phyloP scores from a whole-genome alignment of 1,284 basidiomycete species.

The Microbotryomycetes sp. region DNA sequence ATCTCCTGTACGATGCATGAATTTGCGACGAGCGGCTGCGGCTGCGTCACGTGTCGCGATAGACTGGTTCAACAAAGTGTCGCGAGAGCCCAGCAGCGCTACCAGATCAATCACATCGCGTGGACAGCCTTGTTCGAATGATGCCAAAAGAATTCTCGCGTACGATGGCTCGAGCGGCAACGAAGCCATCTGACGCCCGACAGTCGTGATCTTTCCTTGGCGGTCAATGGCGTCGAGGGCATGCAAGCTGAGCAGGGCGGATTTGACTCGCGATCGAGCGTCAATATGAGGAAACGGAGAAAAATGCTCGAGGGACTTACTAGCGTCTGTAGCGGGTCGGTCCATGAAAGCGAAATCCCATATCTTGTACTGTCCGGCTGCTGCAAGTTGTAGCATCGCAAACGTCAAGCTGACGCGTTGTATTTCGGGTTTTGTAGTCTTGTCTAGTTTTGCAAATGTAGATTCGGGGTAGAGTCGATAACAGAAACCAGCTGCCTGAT shows the following conservation, averaged over 20 bases:
- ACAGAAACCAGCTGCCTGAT: slow-evolving; percentile 55
- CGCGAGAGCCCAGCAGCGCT: slow-evolving; percentile 57
- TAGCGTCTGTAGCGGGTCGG: slow-evolving; percentile 59
- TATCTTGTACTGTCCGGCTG: slow-evolving; percentile 55
- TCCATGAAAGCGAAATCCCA: slow-evolving; percentile 78
- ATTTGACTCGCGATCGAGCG: slow-evolving; percentile 46
- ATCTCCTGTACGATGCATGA: slow-evolving; percentile 37
- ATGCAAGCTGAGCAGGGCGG: slow-evolving; percentile 66
- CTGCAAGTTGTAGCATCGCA: slow-evolving; percentile 63
- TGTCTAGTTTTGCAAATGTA: slow-evolving; percentile 58
- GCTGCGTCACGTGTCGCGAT: slow-evolving; percentile 41
- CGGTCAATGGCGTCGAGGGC: slow-evolving; percentile 63
- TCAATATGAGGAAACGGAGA: not conserved
- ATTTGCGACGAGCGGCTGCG: slow-evolving; percentile 47
- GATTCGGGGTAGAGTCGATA: slow-evolving; percentile 82
- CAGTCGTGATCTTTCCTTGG: slow-evolving; percentile 53
- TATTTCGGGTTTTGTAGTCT: slow-evolving; percentile 76
- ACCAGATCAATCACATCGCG: slow-evolving; percentile 69
- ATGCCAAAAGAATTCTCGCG: slow-evolving; percentile 66
- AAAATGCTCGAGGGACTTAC: slow-evolving; percentile 46
- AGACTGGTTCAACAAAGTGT: slow-evolving; percentile 48
- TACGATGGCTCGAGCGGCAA: slow-evolving; percentile 80
- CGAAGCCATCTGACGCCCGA: slow-evolving; percentile 68
- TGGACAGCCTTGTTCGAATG: slow-evolving; percentile 61
- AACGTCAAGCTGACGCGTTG: slow-evolving; percentile 73